Conservation (phyloP, 2,329 filamentous ascomycete genomes). For the Amesomyces nigricolor region DNA sequence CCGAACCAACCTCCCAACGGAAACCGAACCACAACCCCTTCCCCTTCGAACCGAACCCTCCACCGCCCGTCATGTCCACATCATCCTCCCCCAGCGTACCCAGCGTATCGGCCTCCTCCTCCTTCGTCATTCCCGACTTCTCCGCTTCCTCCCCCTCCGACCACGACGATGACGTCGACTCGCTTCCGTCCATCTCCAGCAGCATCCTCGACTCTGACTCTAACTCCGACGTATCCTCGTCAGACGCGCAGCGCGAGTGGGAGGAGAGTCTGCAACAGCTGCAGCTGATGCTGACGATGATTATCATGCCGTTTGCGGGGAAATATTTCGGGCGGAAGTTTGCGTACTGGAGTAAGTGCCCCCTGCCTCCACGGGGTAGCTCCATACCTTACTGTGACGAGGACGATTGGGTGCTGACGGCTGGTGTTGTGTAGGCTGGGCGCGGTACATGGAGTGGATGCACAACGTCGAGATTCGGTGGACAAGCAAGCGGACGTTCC, state of each 20-base stretch:
- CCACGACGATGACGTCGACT: conserved; percentile 53
- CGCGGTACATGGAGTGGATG: conserved; percentile 89
- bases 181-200: conserved; percentile 56
- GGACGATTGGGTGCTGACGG: conserved; percentile 9
- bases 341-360: conserved; percentile 86
- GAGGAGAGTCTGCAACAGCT: conserved; percentile 89
- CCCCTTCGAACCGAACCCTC: background rate
- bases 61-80: conserved; percentile 10
- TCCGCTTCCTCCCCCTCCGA: conserved; percentile 32
- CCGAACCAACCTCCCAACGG: background rate
- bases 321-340: conserved; percentile 94
- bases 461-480: conserved; percentile 69
- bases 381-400: background rate
- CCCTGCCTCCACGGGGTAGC: background rate
- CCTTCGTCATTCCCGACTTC: conserved; percentile 47
- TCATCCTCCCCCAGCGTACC: conserved; percentile 7
- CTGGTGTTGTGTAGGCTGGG: conserved; percentile 62
- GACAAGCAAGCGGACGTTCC: conserved; percentile 59
- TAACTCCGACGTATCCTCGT: conserved; percentile 41
- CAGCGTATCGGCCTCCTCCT: conserved; percentile 42
- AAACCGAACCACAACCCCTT: background rate
- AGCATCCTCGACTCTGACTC: conserved; percentile 46
- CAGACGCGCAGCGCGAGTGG: conserved; percentile 93
- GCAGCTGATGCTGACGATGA: conserved; percentile 88
- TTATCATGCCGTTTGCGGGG: conserved; percentile 85